Conservation (phyloP, 2,329 filamentous ascomycete species). For the Fusarium sp. region DNA sequence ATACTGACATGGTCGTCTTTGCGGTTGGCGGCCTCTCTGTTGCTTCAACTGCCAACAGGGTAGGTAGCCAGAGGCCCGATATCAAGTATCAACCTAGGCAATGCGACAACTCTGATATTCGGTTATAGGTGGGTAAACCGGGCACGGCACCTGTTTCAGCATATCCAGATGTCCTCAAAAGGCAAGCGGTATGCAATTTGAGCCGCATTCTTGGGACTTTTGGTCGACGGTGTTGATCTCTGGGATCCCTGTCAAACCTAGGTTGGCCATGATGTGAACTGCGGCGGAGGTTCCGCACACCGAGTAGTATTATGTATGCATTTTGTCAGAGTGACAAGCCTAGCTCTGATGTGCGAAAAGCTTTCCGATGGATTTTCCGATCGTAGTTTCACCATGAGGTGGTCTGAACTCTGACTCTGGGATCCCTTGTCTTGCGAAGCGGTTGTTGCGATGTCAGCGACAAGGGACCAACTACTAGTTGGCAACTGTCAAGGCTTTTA, state of each 20-base stretch:
- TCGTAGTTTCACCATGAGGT: slow-evolving; percentile 7
- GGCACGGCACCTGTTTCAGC: neutral
- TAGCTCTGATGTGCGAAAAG: neutral
- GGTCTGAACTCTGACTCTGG: neutral
- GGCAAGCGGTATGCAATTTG: neutral
- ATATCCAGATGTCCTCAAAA: neutral
- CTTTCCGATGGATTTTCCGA: neutral
- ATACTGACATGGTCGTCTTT: neutral
- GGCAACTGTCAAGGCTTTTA: neutral
- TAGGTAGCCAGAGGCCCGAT: neutral
- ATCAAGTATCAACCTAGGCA: neutral
- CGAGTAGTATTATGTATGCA: neutral
- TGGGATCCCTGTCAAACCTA: neutral
- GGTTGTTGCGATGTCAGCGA: neutral
- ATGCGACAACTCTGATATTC: neutral
- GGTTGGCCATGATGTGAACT: neutral
- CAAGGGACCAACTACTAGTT: neutral
- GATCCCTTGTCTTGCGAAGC: neutral
- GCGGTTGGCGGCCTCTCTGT: neutral
- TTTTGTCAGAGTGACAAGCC: neutral
- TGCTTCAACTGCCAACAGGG: neutral
- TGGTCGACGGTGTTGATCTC: neutral
- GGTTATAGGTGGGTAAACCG: neutral
- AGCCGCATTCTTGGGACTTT: slow-evolving; percentile 12
- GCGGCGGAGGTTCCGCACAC: neutral